Conservation (phyloP, 306 rosid species). For the Spatholobus suberectus region DNA sequence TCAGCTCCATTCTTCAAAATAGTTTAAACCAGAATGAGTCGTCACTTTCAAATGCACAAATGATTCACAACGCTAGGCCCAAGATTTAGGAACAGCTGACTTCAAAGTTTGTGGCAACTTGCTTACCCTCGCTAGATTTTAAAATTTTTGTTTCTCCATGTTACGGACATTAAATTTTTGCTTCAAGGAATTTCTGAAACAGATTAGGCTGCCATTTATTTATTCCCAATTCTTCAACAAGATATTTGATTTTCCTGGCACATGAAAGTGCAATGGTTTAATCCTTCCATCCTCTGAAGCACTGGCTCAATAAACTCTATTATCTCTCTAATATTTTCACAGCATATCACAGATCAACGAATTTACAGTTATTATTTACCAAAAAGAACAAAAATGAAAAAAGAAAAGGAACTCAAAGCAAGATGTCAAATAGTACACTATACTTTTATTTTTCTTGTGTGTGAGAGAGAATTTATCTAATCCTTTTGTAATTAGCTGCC, state of each 20-base stretch:
- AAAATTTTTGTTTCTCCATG: neutral
- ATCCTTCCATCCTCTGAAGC: neutral
- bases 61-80: neutral
- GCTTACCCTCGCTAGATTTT: neutral
- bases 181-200: neutral
- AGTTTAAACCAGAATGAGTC: neutral
- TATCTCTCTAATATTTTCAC: neutral
- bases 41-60: neutral
- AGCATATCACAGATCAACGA: neutral
- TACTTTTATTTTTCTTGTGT: neutral
- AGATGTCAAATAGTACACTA: neutral
- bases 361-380: conserved; percentile 16
- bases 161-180: neutral
- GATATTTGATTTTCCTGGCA: neutral
- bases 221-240: neutral
- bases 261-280: conserved; percentile 1
- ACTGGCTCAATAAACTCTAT: neutral
- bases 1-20: neutral
- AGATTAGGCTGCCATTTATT: neutral
- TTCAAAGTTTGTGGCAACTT: neutral
- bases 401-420: neutral
- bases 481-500: conserved; percentile 60
- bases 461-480: conserved; percentile 43
- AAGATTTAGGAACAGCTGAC: neutral
- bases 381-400: neutral